Evolutionary conservation across 2,329 filamentous ascomycete species (phyloP), one percentile per base, ranked within the genome.

Genomic region (Metarhizium album): DNA sequence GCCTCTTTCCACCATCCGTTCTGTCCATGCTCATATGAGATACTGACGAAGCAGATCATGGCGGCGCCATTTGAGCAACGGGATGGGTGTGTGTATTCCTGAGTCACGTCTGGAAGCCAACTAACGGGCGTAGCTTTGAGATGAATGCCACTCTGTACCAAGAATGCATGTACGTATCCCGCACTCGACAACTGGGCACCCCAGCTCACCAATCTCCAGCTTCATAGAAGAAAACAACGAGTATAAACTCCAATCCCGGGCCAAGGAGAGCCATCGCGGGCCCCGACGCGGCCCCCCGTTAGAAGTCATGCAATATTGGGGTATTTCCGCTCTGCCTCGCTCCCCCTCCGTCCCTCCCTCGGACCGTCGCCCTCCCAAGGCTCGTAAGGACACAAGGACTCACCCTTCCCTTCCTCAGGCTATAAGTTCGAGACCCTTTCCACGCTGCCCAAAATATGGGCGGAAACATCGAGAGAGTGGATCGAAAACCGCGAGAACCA

Each of bases 401-500:
- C 38, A 51, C 29, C 52, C 27, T 23, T 18, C 14, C 4, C 3
- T 2, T 11, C 13, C 7, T 13, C 56, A 91, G 88, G 91, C 35
- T 98, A 98, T 72, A 98, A 98, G 65, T 98, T 98, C 61, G 93
- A 98, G 67, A 86, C 88, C 0, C 69, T 98, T 2, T 82, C 84
- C 6, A 83, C 93, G 2, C 70, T 97, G 3, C 83, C 87, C 2
- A 70, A 75, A 2, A 78, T 84, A 1, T 96, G 90, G 83, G 82
- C 78, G 49, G 79, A 85, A 51, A 84, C 81, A 0, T 72, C 82
- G 1, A 80, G 87, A 51, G 83, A 87, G 1, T 81, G 83, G 52
- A 96, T 98, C 55, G 90, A 95, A 63, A 72, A 70, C 51, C 82
- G 93, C 27, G 81, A 86, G 42, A 66, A 80, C 2, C 74, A 85